Base-by-base conservation (phyloP, 1,139 yeast species). In the Taphrina wiesneri region DNA sequence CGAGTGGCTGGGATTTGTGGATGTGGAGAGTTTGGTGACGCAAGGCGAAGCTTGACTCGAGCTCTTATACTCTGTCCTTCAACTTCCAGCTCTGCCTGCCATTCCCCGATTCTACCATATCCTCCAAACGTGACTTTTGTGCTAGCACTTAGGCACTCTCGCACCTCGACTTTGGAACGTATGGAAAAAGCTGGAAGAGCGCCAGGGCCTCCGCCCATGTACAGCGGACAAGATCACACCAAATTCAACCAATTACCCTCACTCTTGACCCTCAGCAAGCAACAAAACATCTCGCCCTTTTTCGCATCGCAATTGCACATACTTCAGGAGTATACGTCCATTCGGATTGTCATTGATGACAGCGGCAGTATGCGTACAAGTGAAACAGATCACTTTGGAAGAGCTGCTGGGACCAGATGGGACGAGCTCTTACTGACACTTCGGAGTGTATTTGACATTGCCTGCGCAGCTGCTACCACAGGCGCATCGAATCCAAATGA, bases 321-420 rank as follows among this genome's bases (percentile, higher is more conserved):
- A 30, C 36, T 60, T 26, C 64, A 51, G 28, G 64, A 60, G 21
- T 60, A 60, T 43, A 34, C 32, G 11, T 39, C 51, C 11, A 60
- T 60, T 17, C 56, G 64, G 25, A 43, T 60, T 52, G 39, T 60
- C 45, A 49, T 60, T 57, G 64, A 60, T 41, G 64, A 60, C 43
- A 36, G 51, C 15, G 64, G 64, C 21, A 60, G 64, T 47, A 60
- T 60, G 64, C 64, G 64, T 15, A 60, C 64, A 28, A 51, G 46
- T 21, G 64, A 60, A 45, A 51, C 57, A 11, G 64, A 60, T 30
- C 25, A 23, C 19, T 60, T 23, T 32, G 64, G 64, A 1, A 25
- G 64, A 17, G 46, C 57, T 21, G 49, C 51, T 0, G 57, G 64
- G n/a, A 60, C 56, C 19, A 26, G 64, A 19, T 60, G 64, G 64